Evolutionary conservation across 306 rosid species (phyloP), one percentile per base, ranked within the genome.

Genomic region (Luffa aegyptiaca): DNA sequence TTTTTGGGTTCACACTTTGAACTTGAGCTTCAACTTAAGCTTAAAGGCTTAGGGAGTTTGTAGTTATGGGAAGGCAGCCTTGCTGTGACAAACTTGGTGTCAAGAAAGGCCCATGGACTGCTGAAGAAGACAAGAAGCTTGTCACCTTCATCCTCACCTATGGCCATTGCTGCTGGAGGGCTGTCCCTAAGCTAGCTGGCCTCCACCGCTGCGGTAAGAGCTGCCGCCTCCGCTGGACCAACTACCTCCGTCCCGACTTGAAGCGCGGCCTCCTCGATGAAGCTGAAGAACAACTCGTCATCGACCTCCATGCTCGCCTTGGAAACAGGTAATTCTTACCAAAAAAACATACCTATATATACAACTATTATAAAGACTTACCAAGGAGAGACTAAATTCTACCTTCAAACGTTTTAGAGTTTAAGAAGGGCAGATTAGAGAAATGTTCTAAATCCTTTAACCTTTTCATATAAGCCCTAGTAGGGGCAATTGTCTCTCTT

Each of bases 21-120:
- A 11, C 10, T 69, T 37, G 41, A 2, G n/a, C 42, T 65, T 65
- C 10, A 31, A 14, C 10, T 14, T 65, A 35, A 65, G 8, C 33
- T 64, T 36, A 12, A 36, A 13, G 8, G 31, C 65, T 21, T 59
- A 13, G 17, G 72, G 31, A 9, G 36, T 45, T 45, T 70, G 56
- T 66, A 69, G 71, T 55, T 55, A 93, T 93, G 98, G 98, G 98
- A 53, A 93, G 98, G 85, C 93, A 93, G 86, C 98, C 98, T 20
- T 93, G 98, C 79, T 93, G 98, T 83, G 98, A 92, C 92, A 93
- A 93, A 81, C 93, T 92, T 84, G 94, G 92, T 58, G 98, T 93
- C 84, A 93, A 93, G 91, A 92, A 93, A 89, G 98, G 98, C 5
- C 98, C 98, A 2, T 93, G 98, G 98, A 93, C 97, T 0, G 89